Percentiles rank a stretch among this genome's conserved stretches.
Conservation (phyloP, 1,139 yeast species). For the Nakaseomyces glabratus region DNA sequence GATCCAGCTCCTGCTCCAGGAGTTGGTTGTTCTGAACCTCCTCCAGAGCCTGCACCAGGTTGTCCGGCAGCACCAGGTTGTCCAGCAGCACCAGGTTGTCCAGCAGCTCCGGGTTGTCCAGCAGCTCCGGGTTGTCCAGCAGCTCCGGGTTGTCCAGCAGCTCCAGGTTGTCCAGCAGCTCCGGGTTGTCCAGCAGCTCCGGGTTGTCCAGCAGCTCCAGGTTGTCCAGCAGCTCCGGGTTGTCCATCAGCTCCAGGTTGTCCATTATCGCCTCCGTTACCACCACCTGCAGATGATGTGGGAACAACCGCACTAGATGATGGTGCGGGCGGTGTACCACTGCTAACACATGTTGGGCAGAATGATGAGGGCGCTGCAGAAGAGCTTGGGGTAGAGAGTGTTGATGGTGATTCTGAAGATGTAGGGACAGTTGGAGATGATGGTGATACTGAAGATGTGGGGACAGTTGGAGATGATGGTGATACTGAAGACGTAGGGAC, state of each 20-base stretch:
- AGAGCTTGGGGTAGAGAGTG: background rate
- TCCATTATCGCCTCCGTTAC: no score
- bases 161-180: background rate
- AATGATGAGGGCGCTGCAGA: background rate
- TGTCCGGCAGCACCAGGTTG: background rate
- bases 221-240: background rate
- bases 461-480: no score
- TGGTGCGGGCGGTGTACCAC: no score
- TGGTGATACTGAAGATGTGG: background rate
- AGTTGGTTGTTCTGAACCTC: background rate
- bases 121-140: background rate
- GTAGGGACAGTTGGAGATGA: background rate
- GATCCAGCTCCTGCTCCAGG: slow-evolving; percentile 4
- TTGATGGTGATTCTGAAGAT: background rate
- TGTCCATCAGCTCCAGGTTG: background rate
- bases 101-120: background rate
- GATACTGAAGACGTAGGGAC: no score
- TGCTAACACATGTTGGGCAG: no score
- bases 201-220: background rate
- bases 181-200: background rate
- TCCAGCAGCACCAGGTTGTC: background rate
- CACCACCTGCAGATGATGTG: background rate
- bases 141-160: background rate
- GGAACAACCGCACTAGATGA: background rate
- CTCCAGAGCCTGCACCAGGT: background rate